A percentile compares a stretch with the other conserved stretches of the same genome.
Evolutionary conservation across 148 eudicot genomes (phyloP).

Genomic region (Cornus florida): DNA sequence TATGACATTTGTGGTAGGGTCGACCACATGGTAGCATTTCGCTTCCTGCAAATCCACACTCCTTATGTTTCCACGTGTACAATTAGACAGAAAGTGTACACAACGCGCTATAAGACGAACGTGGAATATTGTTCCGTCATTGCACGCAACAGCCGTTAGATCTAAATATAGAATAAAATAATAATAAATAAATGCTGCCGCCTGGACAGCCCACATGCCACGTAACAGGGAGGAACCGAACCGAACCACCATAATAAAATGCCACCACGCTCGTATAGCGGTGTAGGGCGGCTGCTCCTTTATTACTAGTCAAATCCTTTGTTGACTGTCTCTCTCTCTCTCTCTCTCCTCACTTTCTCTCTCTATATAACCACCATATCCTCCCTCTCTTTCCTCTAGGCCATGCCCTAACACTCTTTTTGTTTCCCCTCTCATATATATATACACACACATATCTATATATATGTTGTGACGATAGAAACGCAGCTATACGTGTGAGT

Average conservation of each 20-base stretch:
- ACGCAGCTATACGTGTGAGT: neutral
- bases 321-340: conserved; percentile 20
- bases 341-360: conserved; percentile 2
- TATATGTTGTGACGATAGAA: too few species aligned
- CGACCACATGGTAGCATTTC: too few species aligned
- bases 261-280: conserved; percentile 13
- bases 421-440: neutral
- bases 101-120: too few species aligned
- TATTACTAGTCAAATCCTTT: conserved; percentile 35
- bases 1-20: too few species aligned
- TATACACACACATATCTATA: too few species aligned
- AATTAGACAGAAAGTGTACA: too few species aligned
- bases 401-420: neutral
- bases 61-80: too few species aligned
- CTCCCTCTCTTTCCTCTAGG: neutral
- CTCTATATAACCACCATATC: conserved; percentile 9
- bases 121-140: neutral
- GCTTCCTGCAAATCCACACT: too few species aligned
- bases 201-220: neutral
- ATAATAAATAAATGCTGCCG: neutral
- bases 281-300: conserved; percentile 28
- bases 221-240: neutral
- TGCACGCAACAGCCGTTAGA: neutral
- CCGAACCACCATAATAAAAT: neutral
- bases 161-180: neutral